Evolutionary conservation across 345 rosid species (phyloP).

Genomic region (Pugionium dolabratum): DNA sequence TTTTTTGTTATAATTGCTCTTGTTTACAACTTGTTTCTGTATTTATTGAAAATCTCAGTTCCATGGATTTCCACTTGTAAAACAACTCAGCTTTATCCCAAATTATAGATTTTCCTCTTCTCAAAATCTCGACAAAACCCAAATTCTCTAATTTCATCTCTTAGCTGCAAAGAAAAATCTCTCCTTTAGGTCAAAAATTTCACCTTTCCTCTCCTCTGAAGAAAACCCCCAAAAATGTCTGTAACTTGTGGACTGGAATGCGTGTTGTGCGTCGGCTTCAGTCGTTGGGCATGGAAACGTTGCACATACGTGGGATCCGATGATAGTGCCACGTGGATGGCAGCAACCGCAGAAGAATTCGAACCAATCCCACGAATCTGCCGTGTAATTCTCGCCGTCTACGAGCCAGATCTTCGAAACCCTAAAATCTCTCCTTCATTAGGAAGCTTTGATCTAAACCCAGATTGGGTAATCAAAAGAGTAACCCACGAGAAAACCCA

Average conservation of each 20-base stretch:
- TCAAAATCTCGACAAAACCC: too few relatives aligned
- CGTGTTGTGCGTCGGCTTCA: constrained; percentile 62
- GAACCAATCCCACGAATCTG: constrained; percentile 79
- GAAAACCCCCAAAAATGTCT: constrained; percentile 46
- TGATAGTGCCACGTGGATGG: constrained; percentile 75
- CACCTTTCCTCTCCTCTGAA: background rate
- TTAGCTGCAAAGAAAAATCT: too few relatives aligned
- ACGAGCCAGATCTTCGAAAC: constrained; percentile 61
- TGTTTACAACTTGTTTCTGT: too few relatives aligned
- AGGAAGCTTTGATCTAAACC: constrained; percentile 58
- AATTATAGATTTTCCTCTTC: too few relatives aligned
- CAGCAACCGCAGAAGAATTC: constrained; percentile 72
- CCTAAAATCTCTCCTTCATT: constrained; percentile 59
- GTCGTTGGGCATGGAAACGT: constrained; percentile 93
- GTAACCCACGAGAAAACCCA: constrained; percentile 63
- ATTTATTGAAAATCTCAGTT: too few relatives aligned
- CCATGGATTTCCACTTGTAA: too few relatives aligned
- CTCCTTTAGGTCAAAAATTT: background rate
- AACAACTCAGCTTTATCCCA: too few relatives aligned
- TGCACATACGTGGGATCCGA: constrained; percentile 81
- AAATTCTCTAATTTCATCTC: too few relatives aligned
- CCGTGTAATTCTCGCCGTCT: constrained; percentile 75
- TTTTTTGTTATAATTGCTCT: too few relatives aligned
- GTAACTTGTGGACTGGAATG: constrained; percentile 74
- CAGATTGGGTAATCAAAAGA: constrained; percentile 66